Evolutionary conservation across 2,329 filamentous ascomycete genomes (phyloP).

Genomic region (Diplodia intermedia): DNA sequence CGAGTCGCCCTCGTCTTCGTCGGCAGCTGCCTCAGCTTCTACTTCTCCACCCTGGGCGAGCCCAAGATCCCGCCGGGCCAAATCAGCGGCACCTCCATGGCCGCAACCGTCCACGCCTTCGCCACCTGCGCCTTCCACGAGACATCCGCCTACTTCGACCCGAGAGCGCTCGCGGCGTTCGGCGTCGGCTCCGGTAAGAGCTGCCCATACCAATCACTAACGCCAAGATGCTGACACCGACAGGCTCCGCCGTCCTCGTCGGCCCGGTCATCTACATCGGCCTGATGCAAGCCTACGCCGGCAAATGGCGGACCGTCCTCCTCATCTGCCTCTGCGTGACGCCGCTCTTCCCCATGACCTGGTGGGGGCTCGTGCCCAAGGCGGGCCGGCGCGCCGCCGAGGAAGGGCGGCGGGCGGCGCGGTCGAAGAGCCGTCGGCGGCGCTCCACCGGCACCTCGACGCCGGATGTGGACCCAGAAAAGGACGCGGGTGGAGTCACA

Average conservation of each 20-base stretch:
- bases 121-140: conserved; percentile 5
- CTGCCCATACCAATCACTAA: neutral
- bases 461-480: neutral
- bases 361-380: neutral
- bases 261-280: conserved; percentile 8
- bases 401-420: neutral
- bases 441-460: neutral
- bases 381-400: neutral
- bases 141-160: conserved; percentile 4
- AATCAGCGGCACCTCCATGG: conserved; percentile 19
- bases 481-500: neutral
- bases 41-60: conserved; percentile 13
- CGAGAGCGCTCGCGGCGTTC: neutral
- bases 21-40: conserved; percentile 17
- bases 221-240: neutral
- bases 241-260: conserved; percentile 13
- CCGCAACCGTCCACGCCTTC: conserved; percentile 6
- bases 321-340: conserved; percentile 13
- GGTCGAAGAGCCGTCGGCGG: neutral
- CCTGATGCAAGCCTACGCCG: conserved; percentile 2
- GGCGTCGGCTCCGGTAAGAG: conserved; percentile 11
- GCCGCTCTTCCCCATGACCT: neutral
- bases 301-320: conserved; percentile 8
- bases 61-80: conserved; percentile 6
- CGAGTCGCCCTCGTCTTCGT: conserved; percentile 20